Evolutionary conservation across 2,329 filamentous ascomycete species (phyloP).

Genomic region (Pseudocercospora cruenta): DNA sequence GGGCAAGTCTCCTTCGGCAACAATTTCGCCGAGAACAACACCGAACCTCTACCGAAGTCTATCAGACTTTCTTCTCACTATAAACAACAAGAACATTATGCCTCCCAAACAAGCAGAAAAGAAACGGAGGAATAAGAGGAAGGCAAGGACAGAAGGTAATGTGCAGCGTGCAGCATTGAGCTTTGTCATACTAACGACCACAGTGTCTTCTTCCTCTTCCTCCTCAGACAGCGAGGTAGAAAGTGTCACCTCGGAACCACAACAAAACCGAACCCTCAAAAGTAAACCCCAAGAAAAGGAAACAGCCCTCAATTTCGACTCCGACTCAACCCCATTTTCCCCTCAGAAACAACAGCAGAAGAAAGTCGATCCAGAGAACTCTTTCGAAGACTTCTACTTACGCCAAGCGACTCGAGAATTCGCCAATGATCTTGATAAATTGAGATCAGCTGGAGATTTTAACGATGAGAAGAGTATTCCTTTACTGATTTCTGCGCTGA

Average conservation of each 20-base stretch:
- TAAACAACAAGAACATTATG: conserved; percentile 9
- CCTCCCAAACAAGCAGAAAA: conserved; percentile 27
- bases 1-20: neutral
- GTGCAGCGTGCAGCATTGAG: too few species aligned
- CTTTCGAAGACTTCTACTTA: conserved; percentile 69
- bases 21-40: neutral
- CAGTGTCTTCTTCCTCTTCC: conserved; percentile 23
- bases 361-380: conserved; percentile 28
- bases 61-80: neutral
- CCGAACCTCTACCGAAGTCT: neutral
- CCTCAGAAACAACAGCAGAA: conserved; percentile 12
- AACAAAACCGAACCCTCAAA: neutral
- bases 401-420: conserved; percentile 71
- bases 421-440: conserved; percentile 72
- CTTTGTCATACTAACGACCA: too few species aligned
- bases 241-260: conserved; percentile 7
- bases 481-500: conserved; percentile 68
- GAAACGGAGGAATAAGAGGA: conserved; percentile 33
- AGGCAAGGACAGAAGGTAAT: conserved; percentile 32
- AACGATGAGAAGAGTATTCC: conserved; percentile 61
- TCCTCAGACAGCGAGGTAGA: conserved; percentile 26
- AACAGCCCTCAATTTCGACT: conserved; percentile 1
- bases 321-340: conserved; percentile 7
- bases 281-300: neutral
- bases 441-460: conserved; percentile 72